These are phyloP conservation scores for Lojkania enalia DNA, from an alignment of 2,329 filamentous ascomycete genomes.

Conservation along the genomic window DNA sequence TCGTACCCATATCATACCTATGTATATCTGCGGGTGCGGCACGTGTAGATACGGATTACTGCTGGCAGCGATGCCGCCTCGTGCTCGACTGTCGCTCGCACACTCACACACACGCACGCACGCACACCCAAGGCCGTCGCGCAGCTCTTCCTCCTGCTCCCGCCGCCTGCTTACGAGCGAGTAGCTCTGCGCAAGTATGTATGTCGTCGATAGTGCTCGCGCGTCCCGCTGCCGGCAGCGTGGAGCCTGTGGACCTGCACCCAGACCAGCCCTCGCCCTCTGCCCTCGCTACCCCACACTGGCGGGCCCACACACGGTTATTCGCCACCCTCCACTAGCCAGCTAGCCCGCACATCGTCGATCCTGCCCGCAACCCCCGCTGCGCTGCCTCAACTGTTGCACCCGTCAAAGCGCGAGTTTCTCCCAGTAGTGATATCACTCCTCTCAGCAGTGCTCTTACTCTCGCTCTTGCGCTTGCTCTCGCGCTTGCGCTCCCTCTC, in stretches of 20 bases:
- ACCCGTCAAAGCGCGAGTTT: not conserved
- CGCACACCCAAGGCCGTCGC: too few relatives aligned
- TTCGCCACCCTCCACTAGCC: constrained; percentile 4
- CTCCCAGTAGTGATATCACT: too few relatives aligned
- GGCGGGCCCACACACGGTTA: not conserved
- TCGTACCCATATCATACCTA: too few relatives aligned
- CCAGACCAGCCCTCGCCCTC: not conserved
- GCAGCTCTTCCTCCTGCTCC: too few relatives aligned
- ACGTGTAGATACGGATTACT: too few relatives aligned
- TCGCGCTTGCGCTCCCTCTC: too few relatives aligned
- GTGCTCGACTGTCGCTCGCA: not conserved
- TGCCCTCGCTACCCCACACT: constrained; percentile 6
- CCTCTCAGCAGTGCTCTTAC: too few relatives aligned
- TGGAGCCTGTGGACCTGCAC: not conserved
- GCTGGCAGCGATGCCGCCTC: not conserved
- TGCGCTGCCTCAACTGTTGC: not conserved
- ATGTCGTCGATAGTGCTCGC: too few relatives aligned
- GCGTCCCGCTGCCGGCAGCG: not conserved
- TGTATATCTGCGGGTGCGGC: too few relatives aligned
- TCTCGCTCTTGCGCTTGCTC: too few relatives aligned
- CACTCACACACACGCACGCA: not conserved
- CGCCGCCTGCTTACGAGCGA: too few relatives aligned
- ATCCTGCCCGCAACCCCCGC: not conserved
- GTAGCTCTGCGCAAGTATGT: too few relatives aligned
- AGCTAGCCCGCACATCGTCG: not conserved